Evolutionary conservation across 352 stramenopile genomes (phyloP).

Genomic region (Phytophthora pseudosyringae): DNA sequence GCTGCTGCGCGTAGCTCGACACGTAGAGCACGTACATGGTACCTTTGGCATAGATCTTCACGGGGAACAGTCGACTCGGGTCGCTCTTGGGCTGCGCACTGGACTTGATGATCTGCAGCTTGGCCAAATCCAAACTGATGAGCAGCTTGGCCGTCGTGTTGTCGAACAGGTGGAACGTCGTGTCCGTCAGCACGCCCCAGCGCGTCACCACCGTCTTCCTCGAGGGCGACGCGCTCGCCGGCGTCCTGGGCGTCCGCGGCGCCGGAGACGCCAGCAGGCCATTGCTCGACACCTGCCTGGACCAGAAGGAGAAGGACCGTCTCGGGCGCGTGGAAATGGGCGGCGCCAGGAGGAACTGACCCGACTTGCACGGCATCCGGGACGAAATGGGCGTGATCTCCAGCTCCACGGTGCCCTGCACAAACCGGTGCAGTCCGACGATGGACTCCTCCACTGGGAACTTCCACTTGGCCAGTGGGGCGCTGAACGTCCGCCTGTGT

Average conservation of each 20-base stretch:
- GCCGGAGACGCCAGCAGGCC: slow-evolving; percentile 47
- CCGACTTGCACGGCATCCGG: slow-evolving; percentile 69
- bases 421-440: slow-evolving; percentile 70
- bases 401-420: slow-evolving; percentile 64
- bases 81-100: slow-evolving; percentile 52
- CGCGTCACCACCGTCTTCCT: slow-evolving; percentile 69
- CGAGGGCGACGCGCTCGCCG: slow-evolving; percentile 50
- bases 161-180: slow-evolving; percentile 79
- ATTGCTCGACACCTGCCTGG: slow-evolving; percentile 52
- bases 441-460: slow-evolving; percentile 81
- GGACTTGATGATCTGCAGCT: slow-evolving; percentile 80
- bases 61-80: slow-evolving; percentile 60
- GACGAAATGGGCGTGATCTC: slow-evolving; percentile 66
- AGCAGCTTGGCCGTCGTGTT: slow-evolving; percentile 77
- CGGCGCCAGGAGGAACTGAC: slow-evolving; percentile 76
- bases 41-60: slow-evolving; percentile 78
- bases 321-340: slow-evolving; percentile 45
- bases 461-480: slow-evolving; percentile 75
- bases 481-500: slow-evolving; percentile 37
- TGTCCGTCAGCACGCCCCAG: slow-evolving; percentile 86
- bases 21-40: slow-evolving; percentile 80
- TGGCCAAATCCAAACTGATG: slow-evolving; percentile 75
- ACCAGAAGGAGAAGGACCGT: slow-evolving; percentile 72
- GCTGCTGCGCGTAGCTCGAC: slow-evolving; percentile 78
- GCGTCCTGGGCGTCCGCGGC: slow-evolving; percentile 41